phyloP scores from a whole-genome alignment of 1,139 yeast species.

The Debaryomycetaceae sp. region DNA sequence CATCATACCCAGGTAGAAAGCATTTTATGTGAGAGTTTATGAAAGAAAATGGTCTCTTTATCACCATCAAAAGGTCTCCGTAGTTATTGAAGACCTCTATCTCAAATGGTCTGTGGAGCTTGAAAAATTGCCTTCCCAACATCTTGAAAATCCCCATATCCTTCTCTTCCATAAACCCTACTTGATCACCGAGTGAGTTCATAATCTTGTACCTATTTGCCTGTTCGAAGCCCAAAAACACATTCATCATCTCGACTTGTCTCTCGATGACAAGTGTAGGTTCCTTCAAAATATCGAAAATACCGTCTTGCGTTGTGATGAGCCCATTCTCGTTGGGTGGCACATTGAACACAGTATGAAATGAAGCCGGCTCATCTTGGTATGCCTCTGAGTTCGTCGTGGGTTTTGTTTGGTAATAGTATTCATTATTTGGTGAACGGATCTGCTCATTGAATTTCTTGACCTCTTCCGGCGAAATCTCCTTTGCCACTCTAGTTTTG shows the following conservation, averaged over 20 bases:
- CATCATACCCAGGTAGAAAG: conserved; percentile 53
- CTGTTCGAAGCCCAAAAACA: conserved; percentile 87
- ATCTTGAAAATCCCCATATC: conserved; percentile 69
- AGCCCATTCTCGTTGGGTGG: conserved; percentile 46
- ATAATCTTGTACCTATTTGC: conserved; percentile 74
- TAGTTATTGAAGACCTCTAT: conserved; percentile 74
- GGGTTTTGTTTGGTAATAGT: conserved; percentile 29
- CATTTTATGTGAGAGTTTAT: conserved; percentile 86
- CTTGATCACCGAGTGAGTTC: conserved; percentile 67
- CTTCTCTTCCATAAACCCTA: conserved; percentile 81
- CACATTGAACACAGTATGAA: conserved; percentile 27
- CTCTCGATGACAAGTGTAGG: conserved; percentile 88
- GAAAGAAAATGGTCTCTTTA: conserved; percentile 77
- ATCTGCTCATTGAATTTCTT: conserved; percentile 16
- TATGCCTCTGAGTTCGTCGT: conserved; percentile 16
- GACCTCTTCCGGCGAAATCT: conserved; percentile 40
- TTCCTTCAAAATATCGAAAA: conserved; percentile 56
- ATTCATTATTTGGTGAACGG: conserved; percentile 9
- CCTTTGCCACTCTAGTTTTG: conserved; percentile 30
- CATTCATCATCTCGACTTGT: conserved; percentile 81
- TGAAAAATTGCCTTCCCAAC: conserved; percentile 74
- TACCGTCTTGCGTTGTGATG: conserved; percentile 52
- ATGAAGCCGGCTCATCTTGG: conserved; percentile 20
- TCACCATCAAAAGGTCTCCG: conserved; percentile 68
- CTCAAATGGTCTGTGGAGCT: conserved; percentile 81